A percentile compares a stretch with the other conserved stretches of the same genome.
These are phyloP conservation scores for Solanum stenotomum DNA, from an alignment of 257 asterid species.

Conservation along the genomic window DNA sequence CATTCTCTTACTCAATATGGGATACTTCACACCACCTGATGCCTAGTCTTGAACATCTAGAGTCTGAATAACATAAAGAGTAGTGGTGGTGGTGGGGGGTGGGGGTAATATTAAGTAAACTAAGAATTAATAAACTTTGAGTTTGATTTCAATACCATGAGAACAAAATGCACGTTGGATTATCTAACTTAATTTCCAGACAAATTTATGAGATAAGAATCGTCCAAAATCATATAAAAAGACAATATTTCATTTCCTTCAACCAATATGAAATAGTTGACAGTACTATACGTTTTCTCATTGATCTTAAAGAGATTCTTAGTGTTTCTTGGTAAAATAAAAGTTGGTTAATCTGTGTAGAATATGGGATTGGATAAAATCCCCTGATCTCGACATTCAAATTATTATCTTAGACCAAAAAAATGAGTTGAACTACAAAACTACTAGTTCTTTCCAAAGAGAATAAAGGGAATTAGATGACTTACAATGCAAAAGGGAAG, in stretches of 20 bases:
- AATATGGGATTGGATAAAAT: background rate
- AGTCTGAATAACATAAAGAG: background rate
- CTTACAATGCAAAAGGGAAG: conserved; percentile 18
- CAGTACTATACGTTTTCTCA: background rate
- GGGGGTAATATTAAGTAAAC: background rate
- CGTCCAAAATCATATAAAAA: background rate
- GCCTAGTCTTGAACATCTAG: background rate
- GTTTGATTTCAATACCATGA: background rate
- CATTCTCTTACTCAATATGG: background rate
- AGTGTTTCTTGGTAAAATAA: background rate
- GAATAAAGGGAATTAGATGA: background rate
- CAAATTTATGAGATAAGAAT: background rate
- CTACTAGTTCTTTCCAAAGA: background rate
- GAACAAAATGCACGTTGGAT: background rate
- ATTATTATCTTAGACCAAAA: background rate
- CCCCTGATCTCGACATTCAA: background rate
- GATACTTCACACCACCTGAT: background rate
- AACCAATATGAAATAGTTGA: background rate
- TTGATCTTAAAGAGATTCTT: background rate
- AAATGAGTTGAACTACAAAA: background rate
- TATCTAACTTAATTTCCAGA: background rate
- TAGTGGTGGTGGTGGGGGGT: too few species aligned
- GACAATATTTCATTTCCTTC: background rate
- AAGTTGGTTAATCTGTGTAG: background rate
- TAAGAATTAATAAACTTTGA: background rate